Conservation (phyloP, 768 basidiomycete species). For the Leucocoprinus leucothites region DNA sequence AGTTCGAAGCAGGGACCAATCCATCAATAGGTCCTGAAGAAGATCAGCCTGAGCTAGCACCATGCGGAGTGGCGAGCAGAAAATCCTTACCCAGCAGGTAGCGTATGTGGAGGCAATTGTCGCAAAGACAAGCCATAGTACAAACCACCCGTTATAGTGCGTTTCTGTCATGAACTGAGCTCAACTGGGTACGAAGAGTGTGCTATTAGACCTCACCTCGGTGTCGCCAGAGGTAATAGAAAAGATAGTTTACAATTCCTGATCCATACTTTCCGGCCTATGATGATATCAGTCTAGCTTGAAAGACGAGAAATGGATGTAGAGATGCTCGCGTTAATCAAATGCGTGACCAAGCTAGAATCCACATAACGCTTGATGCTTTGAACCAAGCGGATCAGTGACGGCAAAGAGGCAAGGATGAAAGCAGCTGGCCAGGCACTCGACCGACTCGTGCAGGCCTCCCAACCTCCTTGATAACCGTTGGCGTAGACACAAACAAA, state of each 20-base stretch:
- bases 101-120: slow-evolving; percentile 68
- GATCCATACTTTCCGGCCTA: slow-evolving; percentile 84
- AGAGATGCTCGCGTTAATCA: slow-evolving; percentile 68
- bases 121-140: slow-evolving; percentile 65
- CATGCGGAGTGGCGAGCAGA: neutral
- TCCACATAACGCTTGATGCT: slow-evolving; percentile 86
- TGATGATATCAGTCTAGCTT: neutral
- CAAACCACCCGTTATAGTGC: slow-evolving; percentile 48
- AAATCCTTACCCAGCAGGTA: slow-evolving; percentile 64
- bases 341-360: slow-evolving; percentile 67
- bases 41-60: neutral
- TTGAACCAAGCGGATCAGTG: slow-evolving; percentile 77
- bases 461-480: slow-evolving; percentile 48
- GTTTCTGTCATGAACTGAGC: slow-evolving; percentile 18
- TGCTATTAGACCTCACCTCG: slow-evolving; percentile 37
- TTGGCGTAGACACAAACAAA: slow-evolving; percentile 70
- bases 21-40: slow-evolving; percentile 77
- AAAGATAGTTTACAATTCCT: slow-evolving; percentile 61
- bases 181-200: neutral
- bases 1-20: slow-evolving; percentile 81
- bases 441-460: slow-evolving; percentile 37
- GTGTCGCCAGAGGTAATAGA: slow-evolving; percentile 80
- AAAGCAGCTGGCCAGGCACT: slow-evolving; percentile 62
- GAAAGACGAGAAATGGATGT: neutral
- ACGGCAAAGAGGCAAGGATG: slow-evolving; percentile 60